Evolutionary conservation across 495 filamentous ascomycete species (phyloP), one percentile per base, ranked within the genome.

Genomic region (Aspergillus hancockii): DNA sequence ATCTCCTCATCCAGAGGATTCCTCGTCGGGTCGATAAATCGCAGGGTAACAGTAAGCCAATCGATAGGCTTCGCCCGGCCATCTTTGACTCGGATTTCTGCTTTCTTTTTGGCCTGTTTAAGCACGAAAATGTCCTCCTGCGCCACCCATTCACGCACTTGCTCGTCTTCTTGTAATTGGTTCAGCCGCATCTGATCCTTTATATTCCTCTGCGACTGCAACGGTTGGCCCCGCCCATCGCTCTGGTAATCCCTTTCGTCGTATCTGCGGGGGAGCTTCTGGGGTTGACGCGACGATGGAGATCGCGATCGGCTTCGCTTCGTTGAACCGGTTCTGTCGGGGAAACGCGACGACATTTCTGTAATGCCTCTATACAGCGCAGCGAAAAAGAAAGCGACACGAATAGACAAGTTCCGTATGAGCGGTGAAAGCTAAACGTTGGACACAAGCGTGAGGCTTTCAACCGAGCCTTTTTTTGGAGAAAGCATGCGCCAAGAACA

Each of bases 101-200:
- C 93, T 79, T 97, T 98, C 79, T 95, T 98, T 77, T 97, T 98
- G 25, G 94, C 89, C 71, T 99, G 94, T 71, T 93, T 92, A 62
- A 99, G 79, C 21, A 99, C 94, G 67, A 99, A 99, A 54, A 88
- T 84, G 75, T 98, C 94, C 72, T 99, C 94, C 68, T 94, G 90
- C 53, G 93, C 88, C 22, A 99, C 88, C 83, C 95, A 99, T 64
- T 87, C 80, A 40, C 87, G 81, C 63, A 85, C 89, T 63, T 91
- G 90, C 69, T 93, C 87, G 54, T 91, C 90, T 67, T 88, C 86
- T 63, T 87, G 83, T 4, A 84, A 75, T 54, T 84, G 77, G 60
- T 87, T 88, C 32, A 84, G 73, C 8, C 80, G 81, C 28, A 81
- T 69, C 66, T 83, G 80, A 41, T 83, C 80, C 53, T 71, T 75